Conservation (phyloP, 768 basidiomycete species). For the Austroboletus festivus region DNA sequence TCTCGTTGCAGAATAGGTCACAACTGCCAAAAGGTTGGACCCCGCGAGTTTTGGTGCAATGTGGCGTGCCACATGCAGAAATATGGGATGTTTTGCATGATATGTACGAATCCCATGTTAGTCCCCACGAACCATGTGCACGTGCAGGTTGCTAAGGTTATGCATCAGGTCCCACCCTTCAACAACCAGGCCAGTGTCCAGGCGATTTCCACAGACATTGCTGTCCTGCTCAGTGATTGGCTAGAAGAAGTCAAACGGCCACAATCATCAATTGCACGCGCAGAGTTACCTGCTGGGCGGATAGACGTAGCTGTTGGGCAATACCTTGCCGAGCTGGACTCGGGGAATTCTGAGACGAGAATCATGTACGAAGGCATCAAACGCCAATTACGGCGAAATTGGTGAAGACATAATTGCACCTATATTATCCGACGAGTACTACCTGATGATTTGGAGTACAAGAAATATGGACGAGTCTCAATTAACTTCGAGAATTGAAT, state of each 20-base stretch:
- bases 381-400: slow-evolving; percentile 67
- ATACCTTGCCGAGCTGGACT: slow-evolving; percentile 69
- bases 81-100: slow-evolving; percentile 84
- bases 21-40: slow-evolving; percentile 77
- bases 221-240: slow-evolving; percentile 79
- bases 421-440: slow-evolving; percentile 9
- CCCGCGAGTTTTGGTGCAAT: slow-evolving; percentile 72
- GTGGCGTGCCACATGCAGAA: slow-evolving; percentile 74
- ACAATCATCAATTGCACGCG: slow-evolving; percentile 56
- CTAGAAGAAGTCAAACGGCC: slow-evolving; percentile 72
- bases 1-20: slow-evolving; percentile 58
- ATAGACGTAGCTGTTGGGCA: slow-evolving; percentile 72
- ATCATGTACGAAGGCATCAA: slow-evolving; percentile 66
- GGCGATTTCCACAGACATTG: slow-evolving; percentile 77
- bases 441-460: slow-evolving; percentile 13
- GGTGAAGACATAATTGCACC: slow-evolving; percentile 40
- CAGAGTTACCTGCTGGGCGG: slow-evolving; percentile 74
- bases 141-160: slow-evolving; percentile 1
- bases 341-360: slow-evolving; percentile 59
- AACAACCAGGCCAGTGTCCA: slow-evolving; percentile 78
- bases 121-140: slow-evolving; percentile 15
- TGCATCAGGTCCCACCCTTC: slow-evolving; percentile 71
- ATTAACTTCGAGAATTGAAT: slow-evolving; percentile 76
- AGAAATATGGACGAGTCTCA: slow-evolving; percentile 24
- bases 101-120: slow-evolving; percentile 86